Base-by-base conservation (phyloP, 345 rosid species). In the Bruguiera parviflora region DNA sequence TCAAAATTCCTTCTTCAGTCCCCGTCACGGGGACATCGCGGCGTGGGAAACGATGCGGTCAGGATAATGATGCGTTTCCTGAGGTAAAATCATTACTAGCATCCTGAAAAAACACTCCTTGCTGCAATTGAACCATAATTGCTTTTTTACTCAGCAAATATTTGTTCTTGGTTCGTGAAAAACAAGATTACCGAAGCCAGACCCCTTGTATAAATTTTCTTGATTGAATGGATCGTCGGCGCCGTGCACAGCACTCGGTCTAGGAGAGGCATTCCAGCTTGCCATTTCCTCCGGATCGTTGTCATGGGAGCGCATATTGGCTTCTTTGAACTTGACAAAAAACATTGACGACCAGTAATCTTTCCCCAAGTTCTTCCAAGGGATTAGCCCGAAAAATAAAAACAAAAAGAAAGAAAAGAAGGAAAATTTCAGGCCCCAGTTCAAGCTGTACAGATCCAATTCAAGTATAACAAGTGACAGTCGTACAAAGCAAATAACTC, bases 311-410 rank as follows among this genome's bases (percentile, higher is more conserved):
- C 82, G 78, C 79, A 64, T 69, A 47, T 78, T 67, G 43, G 82
- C 88, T 65, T 87, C 94, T 79, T 83, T 93, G 75, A 91, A 87
- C 84, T 89, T 91, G 67, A 87, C 75, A 81, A 79, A 90, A 79
- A 72, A 90, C 72, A 81, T 80, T 20, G 94, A 90, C 69, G 94
- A 85, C 96, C 90, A 88, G 80, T 88, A 90, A 78, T 91, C 97
- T 81, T 77, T 89, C 43, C 73, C 85, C 79, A 93, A 80, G 79
- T 88, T 93, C 96, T 93, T 72, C 77, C 77, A 73, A 29, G 7
- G 49, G 49, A 3, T 4, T 18, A 6, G 71, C n/a, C n/a, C n/a
- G n/a, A n/a, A n/a, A n/a, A n/a, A n/a, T n/a, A n/a, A n/a, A n/a
- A 63, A 56, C 37, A 10, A 43, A 8, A 64, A 35, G 73, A 27